Base-by-base conservation (phyloP, 768 basidiomycete species). In the Termitomyces sp. region DNA sequence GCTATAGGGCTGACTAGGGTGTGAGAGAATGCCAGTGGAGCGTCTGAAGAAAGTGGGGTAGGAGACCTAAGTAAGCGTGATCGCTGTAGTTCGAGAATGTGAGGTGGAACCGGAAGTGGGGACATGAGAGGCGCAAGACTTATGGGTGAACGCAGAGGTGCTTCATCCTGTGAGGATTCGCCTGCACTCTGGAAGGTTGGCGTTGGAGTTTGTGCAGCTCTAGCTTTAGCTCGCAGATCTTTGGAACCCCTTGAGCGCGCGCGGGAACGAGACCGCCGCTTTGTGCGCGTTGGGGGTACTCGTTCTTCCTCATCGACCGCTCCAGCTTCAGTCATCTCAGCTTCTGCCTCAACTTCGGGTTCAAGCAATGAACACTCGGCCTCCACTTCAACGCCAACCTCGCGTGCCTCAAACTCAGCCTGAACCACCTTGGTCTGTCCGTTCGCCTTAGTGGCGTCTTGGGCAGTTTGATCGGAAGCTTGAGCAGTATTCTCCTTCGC, bases 201-300 rank as follows among this genome's bases (percentile, higher is more conserved):
- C 15, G 69, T 72, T 4, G 73, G 76, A 57, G 82, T 78, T 70
- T 82, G 77, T 18, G 81, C 71, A 22, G 73, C 73, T 63, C 79
- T 78, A 58, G 73, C 68, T 72, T 87, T 89, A 27, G 75, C 77
- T 68, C 88, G 90, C 66, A 89, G 74, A 69, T 92, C 90, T 66
- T 82, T 87, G 2, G 89, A 91, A 24, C 83, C 82, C 68, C 90
- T 81, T 27, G 90, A 93, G 57, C 90, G 81, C 44, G 84, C 86
- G n/a, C 90, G 84, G 18, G 90, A 93, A 55, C 90, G 84, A 45
- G 83, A 85, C 37, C 90, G 83, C 47, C 90, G 85, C 70, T 84
- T 90, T 44, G 76, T 70, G 22, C 81, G 79, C 60, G 78, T 66
- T 42, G 79, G 68, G 2, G 82, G 75, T 27, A 75, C 75, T 31